Base-by-base conservation (phyloP, 352 stramenopile species). In the Albugo laibachii region DNA sequence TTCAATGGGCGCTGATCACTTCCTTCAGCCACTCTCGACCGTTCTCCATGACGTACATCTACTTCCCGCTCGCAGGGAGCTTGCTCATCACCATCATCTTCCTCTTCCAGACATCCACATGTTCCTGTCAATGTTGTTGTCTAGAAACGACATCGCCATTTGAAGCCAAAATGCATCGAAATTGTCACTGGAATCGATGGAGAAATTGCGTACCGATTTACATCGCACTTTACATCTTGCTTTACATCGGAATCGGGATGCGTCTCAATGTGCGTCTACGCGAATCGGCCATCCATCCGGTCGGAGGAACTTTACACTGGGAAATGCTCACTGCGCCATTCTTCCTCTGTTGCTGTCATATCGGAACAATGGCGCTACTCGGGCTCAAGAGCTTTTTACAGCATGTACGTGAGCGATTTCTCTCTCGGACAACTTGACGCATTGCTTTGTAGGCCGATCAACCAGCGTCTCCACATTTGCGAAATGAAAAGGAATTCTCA, bases 321-420 rank as follows among this genome's bases (percentile, higher is more conserved):
- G 59, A 57, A 39, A 58, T 83, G 51, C 55, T 86, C 13, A 59
- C 63, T 0, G 73, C 70, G 41, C 70, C 76, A 11, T 81, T 80
- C 53, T 82, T 65, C 41, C 49, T 85, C 35, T 50, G 59, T 1
- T 63, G 78, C 38, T 59, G 65, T 19, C 76, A 88, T 47, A 60
- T 80, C 19, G 68, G 63, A 44, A 80, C 66, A 27, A 47, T 88
- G 36, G 36, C 71, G 12, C 59, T 88, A 13, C 64, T 88, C 3
- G 50, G 55, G 34, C 65, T 88, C 36, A 86, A 88, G 49, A 53
- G 80, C 37, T 80, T 88, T 35, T 52, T 88, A n/a, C 70, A 88
- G 36, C 76, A 85, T 47, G 66, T 74, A 58, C 38, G 58, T 40
- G 13, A 38, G 13, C 49, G 1, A 11, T 35, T 11, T 41, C 37